Conservation (phyloP, 345 rosid species). For the Syzygium grande region DNA sequence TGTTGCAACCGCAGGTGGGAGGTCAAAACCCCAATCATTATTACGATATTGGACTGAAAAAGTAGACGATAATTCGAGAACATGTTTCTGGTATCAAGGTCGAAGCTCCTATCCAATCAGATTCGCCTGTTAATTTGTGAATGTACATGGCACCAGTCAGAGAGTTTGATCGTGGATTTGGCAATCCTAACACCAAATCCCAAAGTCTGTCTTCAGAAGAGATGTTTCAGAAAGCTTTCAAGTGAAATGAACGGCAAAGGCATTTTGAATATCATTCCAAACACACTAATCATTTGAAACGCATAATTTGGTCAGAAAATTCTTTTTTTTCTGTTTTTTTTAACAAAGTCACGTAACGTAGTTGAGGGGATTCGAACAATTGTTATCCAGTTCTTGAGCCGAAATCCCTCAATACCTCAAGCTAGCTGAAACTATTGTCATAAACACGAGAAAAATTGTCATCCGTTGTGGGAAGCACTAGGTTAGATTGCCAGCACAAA, state of each 20-base stretch:
- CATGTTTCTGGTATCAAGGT: background rate
- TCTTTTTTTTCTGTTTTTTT: no score
- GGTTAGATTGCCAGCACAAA: no score
- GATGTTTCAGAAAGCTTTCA: background rate
- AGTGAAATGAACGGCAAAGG: background rate
- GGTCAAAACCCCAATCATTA: background rate
- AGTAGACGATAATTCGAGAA: background rate
- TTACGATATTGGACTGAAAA: background rate
- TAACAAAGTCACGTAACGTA: background rate
- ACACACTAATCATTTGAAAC: background rate
- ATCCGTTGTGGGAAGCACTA: no score
- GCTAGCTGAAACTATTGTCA: no score
- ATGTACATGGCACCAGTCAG: background rate
- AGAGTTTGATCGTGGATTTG: background rate
- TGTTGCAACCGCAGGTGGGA: background rate
- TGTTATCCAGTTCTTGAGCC: no score
- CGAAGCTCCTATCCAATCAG: background rate
- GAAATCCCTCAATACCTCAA: no score
- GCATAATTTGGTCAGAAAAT: background rate
- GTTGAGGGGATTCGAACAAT: no score
- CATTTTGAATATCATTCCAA: background rate
- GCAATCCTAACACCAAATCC: background rate
- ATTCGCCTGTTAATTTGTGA: background rate
- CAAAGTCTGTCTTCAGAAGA: background rate
- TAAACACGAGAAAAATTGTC: no score